phyloP scores from a whole-genome alignment of 192 early-diverging fungal species.

The Nowakowskiella sp. region DNA sequence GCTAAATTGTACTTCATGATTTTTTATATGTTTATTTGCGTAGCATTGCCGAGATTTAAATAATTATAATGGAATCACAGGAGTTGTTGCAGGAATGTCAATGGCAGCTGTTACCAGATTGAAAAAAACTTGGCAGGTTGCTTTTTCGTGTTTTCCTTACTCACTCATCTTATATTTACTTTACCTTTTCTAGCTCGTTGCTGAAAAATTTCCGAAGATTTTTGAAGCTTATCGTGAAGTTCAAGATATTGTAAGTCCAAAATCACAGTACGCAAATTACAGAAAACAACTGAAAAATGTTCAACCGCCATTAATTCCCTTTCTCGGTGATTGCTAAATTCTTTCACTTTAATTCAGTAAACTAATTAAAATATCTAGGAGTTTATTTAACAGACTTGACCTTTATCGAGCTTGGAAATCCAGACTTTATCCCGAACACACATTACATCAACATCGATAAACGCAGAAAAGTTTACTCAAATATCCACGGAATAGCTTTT shows the following conservation, averaged over 20 bases:
- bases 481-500: slow-evolving; percentile 37
- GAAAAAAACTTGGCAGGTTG: slow-evolving; percentile 49
- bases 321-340: slow-evolving; percentile 28
- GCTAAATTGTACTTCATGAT: slow-evolving; percentile 1
- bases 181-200: slow-evolving; percentile 17
- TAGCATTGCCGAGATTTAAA: slow-evolving; percentile 48
- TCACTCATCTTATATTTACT: slow-evolving; percentile 1
- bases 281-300: slow-evolving; percentile 45
- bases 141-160: background rate
- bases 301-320: slow-evolving; percentile 39
- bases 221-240: slow-evolving; percentile 33
- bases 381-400: slow-evolving; percentile 51
- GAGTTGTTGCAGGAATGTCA: slow-evolving; percentile 42
- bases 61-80: slow-evolving; percentile 51
- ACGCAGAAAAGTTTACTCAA: slow-evolving; percentile 34
- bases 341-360: slow-evolving; percentile 9
- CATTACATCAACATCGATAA: slow-evolving; percentile 55
- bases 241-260: slow-evolving; percentile 36
- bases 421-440: slow-evolving; percentile 40
- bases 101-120: slow-evolving; percentile 46
- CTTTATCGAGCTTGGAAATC: slow-evolving; percentile 47
- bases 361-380: slow-evolving; percentile 26
- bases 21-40: background rate
- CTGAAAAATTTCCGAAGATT: slow-evolving; percentile 31
- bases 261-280: slow-evolving; percentile 50